Percentiles rank a stretch among this genome's conserved stretches.
These are phyloP conservation scores for Hypoxylon fragiforme DNA, from an alignment of 495 filamentous ascomycete species.

Conservation along the genomic window DNA sequence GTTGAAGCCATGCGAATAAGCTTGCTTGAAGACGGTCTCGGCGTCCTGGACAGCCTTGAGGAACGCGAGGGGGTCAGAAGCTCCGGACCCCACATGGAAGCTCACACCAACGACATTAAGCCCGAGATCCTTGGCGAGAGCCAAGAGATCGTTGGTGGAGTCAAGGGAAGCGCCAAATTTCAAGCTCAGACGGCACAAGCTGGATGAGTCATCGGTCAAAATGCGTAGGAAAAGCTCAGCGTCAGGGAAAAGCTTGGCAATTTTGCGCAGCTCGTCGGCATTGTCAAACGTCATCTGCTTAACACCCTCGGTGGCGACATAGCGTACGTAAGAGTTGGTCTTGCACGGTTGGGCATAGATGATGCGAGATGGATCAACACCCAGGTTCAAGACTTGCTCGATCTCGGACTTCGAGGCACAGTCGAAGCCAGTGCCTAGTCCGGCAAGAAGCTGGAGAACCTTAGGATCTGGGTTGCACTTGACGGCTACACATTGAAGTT, in stretches of 20 bases:
- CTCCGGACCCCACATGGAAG: constrained; percentile 96
- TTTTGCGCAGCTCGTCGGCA: constrained; percentile 96
- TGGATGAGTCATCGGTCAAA: constrained; percentile 92
- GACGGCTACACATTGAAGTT: constrained; percentile 65
- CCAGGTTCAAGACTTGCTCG: constrained; percentile 80
- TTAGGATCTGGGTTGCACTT: constrained; percentile 97
- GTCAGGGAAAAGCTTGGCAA: constrained; percentile 83
- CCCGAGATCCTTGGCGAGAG: constrained; percentile 81
- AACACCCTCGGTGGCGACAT: constrained; percentile 78
- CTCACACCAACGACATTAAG: constrained; percentile 95
- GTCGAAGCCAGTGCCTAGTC: constrained; percentile 92
- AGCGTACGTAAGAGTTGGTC: constrained; percentile 95
- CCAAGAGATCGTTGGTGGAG: constrained; percentile 72
- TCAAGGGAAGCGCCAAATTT: constrained; percentile 95
- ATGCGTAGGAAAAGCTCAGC: constrained; percentile 94
- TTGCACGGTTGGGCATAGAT: constrained; percentile 99
- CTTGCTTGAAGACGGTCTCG: constrained; percentile 86
- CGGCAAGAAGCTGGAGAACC: constrained; percentile 82
- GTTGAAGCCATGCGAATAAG: constrained; percentile 71
- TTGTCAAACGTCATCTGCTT: constrained; percentile 99
- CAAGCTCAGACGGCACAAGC: constrained; percentile 88
- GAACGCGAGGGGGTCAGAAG: constrained; percentile 87
- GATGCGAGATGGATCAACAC: constrained; percentile 87
- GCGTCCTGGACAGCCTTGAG: constrained; percentile 88
- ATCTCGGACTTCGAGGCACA: constrained; percentile 98